Evolutionary conservation across 2,329 filamentous ascomycete genomes (phyloP).

Genomic region (Delphinella strobiligena): DNA sequence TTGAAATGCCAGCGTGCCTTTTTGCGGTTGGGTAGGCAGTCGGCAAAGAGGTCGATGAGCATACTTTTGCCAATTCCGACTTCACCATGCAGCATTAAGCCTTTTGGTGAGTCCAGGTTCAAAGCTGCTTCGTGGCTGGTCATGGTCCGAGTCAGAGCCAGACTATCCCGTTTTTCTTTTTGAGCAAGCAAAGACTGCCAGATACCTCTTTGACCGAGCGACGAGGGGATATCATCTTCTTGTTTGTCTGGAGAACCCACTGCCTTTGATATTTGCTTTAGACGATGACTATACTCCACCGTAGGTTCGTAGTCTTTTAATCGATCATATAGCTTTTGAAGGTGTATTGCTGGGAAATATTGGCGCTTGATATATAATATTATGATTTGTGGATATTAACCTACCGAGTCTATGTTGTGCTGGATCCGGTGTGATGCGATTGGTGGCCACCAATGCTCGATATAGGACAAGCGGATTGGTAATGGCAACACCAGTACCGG

Average conservation of each 20-base stretch:
- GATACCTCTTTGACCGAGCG: slow-evolving; percentile 30
- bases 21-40: slow-evolving; percentile 59
- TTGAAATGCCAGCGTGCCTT: slow-evolving; percentile 76
- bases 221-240: slow-evolving; percentile 5
- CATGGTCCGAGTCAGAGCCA: slow-evolving; percentile 57
- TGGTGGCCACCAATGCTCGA: slow-evolving; percentile 55
- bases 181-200: slow-evolving; percentile 43
- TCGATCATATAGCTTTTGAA: slow-evolving; percentile 63
- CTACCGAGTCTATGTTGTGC: slow-evolving; percentile 53
- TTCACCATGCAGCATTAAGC: slow-evolving; percentile 67
- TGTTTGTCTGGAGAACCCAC: slow-evolving; percentile 20
- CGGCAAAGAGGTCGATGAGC: slow-evolving; percentile 72
- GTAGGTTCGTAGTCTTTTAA: slow-evolving; percentile 70
- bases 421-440: slow-evolving; percentile 55
- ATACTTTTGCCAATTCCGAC: slow-evolving; percentile 77
- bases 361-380: too few relatives aligned
- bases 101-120: slow-evolving; percentile 58
- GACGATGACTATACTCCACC: slow-evolving; percentile 52
- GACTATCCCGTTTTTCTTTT: slow-evolving; percentile 39
- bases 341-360: slow-evolving; percentile 47
- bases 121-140: slow-evolving; percentile 61
- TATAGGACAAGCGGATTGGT: slow-evolving; percentile 67
- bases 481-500: slow-evolving; percentile 30
- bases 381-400: slow-evolving; percentile 12
- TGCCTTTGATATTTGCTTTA: slow-evolving; percentile 46